These are phyloP conservation scores for Phytophthora podocarpi DNA, from an alignment of 352 stramenopile species.

Conservation along the genomic window DNA sequence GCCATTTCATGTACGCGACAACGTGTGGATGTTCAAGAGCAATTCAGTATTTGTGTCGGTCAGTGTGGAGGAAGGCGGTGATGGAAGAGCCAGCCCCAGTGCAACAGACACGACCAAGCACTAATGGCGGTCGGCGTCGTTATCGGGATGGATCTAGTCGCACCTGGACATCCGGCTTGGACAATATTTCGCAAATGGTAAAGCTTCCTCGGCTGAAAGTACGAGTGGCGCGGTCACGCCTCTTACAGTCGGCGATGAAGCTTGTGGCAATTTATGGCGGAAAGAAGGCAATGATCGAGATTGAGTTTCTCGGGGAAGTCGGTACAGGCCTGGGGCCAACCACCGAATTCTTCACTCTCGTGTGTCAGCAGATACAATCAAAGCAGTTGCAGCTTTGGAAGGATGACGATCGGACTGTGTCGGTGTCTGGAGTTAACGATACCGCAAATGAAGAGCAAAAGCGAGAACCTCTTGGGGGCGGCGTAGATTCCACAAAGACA, in stretches of 20 bases:
- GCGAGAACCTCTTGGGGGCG: constrained; percentile 8
- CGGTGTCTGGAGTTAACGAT: neutral
- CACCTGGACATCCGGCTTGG: constrained; percentile 41
- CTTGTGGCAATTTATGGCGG: constrained; percentile 74
- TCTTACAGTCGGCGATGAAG: constrained; percentile 78
- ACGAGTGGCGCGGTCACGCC: constrained; percentile 57
- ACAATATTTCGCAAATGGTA: constrained; percentile 66
- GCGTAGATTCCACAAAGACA: constrained; percentile 3
- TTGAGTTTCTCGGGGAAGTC: constrained; percentile 82
- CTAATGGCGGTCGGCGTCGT: constrained; percentile 27
- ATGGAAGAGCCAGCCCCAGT: constrained; percentile 44
- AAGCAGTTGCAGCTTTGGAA: constrained; percentile 64
- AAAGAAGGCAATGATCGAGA: constrained; percentile 79
- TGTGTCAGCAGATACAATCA: constrained; percentile 74
- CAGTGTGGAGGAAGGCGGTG: constrained; percentile 68
- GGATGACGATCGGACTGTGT: constrained; percentile 41
- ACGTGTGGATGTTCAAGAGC: constrained; percentile 66
- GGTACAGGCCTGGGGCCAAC: constrained; percentile 74
- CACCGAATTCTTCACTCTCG: constrained; percentile 81
- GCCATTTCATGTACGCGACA: constrained; percentile 74
- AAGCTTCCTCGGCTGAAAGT: constrained; percentile 82
- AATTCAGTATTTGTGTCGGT: constrained; percentile 71
- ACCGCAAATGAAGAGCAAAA: constrained; percentile 19
- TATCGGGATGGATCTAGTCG: constrained; percentile 44
- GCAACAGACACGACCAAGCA: constrained; percentile 12